Conservation (phyloP, 805 yeast genomes). For the Yamadazyma paraphyllophila region DNA sequence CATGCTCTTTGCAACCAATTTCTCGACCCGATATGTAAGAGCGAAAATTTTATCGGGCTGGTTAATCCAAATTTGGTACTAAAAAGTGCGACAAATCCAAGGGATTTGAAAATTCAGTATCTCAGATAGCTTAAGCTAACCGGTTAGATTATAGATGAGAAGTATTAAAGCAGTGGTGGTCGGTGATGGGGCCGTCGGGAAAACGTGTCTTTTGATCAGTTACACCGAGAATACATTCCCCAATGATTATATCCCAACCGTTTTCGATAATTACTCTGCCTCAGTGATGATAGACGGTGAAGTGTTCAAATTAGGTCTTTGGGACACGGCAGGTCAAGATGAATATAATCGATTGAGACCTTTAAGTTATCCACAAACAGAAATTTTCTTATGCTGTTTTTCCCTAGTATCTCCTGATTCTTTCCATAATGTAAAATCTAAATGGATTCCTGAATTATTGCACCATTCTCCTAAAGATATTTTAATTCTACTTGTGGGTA, state of each 20-base stretch:
- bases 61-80: not conserved
- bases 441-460: slow-evolving; percentile 77
- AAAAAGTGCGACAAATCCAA: not conserved
- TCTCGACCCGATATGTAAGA: not conserved
- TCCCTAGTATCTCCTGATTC: slow-evolving; percentile 80
- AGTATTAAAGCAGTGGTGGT: slow-evolving; percentile 90
- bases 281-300: slow-evolving; percentile 79
- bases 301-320: slow-evolving; percentile 78
- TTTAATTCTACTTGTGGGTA: slow-evolving; percentile 74
- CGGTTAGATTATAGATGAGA: slow-evolving; percentile 49
- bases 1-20: not conserved
- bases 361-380: slow-evolving; percentile 87
- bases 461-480: slow-evolving; percentile 77
- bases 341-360: slow-evolving; percentile 91
- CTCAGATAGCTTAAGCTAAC: not conserved
- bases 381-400: slow-evolving; percentile 81
- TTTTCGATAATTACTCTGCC: slow-evolving; percentile 88
- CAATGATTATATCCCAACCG: slow-evolving; percentile 91
- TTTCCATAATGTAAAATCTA: slow-evolving; percentile 74
- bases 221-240: slow-evolving; percentile 93
- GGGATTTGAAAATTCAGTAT: slow-evolving; percentile 1
- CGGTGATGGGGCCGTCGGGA: slow-evolving; percentile 96
- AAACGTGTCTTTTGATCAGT: slow-evolving; percentile 81
- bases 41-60: not conserved
- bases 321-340: slow-evolving; percentile 97